These are phyloP conservation scores for Cytospora chrysosperma DNA, from an alignment of 2,329 filamentous ascomycete genomes.

Conservation along the genomic window DNA sequence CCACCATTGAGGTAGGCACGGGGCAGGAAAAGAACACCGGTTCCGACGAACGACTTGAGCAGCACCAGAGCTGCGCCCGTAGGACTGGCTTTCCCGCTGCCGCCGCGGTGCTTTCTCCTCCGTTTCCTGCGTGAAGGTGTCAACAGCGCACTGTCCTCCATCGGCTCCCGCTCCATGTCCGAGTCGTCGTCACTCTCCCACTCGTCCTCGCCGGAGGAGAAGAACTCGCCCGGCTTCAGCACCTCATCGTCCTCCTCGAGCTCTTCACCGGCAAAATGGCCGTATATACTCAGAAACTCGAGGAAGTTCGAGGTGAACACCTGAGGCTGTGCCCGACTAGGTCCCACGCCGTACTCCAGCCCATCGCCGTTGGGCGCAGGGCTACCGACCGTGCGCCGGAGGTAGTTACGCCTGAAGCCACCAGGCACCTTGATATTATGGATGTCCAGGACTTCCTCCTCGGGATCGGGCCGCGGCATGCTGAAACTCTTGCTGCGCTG, in stretches of 20 bases:
- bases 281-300: slow-evolving; percentile 92
- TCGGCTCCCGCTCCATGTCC: slow-evolving; percentile 72
- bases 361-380: slow-evolving; percentile 45
- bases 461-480: slow-evolving; percentile 71
- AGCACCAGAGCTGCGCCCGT: slow-evolving; percentile 80
- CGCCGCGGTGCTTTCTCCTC: slow-evolving; percentile 71
- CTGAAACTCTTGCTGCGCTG: slow-evolving; percentile 88
- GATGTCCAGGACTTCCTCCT: slow-evolving; percentile 80
- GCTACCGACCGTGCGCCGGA: slow-evolving; percentile 72
- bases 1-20: slow-evolving; percentile 93
- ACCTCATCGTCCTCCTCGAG: slow-evolving; percentile 95
- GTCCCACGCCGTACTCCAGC: slow-evolving; percentile 38
- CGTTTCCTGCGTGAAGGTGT: slow-evolving; percentile 72
- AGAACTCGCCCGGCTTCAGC: slow-evolving; percentile 84
- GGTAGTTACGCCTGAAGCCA: slow-evolving; percentile 87
- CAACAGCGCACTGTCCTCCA: slow-evolving; percentile 83
- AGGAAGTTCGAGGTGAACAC: slow-evolving; percentile 90
- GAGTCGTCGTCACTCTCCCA: slow-evolving; percentile 55
- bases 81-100: slow-evolving; percentile 73
- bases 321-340: slow-evolving; percentile 50
- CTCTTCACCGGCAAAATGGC: slow-evolving; percentile 96
- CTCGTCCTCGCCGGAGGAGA: slow-evolving; percentile 73
- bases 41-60: slow-evolving; percentile 97
- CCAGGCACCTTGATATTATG: slow-evolving; percentile 89
- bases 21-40: slow-evolving; percentile 89